phyloP scores from a whole-genome alignment of 2,329 filamentous ascomycete species.

The Diplodia mutila region DNA sequence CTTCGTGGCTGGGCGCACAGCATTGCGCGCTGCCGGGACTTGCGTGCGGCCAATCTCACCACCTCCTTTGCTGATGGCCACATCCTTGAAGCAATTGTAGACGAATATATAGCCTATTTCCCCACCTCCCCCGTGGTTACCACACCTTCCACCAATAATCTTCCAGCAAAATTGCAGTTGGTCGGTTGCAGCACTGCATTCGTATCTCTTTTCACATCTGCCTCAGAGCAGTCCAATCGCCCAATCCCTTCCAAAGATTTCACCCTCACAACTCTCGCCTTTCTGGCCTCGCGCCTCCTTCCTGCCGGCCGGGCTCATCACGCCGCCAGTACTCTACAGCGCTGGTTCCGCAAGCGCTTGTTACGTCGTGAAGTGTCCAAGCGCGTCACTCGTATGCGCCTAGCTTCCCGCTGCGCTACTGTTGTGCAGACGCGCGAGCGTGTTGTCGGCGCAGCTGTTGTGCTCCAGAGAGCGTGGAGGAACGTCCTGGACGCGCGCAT shows the following conservation, averaged over 20 bases:
- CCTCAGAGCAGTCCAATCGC: conserved; percentile 32
- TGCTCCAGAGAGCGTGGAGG: conserved; percentile 52
- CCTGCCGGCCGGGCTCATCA: conserved; percentile 53
- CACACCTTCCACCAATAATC: conserved; percentile 22
- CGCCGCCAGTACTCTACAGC: conserved; percentile 59
- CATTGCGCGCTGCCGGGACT: conserved; percentile 52
- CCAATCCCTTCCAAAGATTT: conserved; percentile 59
- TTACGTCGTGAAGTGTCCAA: conserved; percentile 36
- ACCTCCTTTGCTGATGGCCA: conserved; percentile 61
- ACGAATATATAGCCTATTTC: conserved; percentile 58
- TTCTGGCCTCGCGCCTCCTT: conserved; percentile 63
- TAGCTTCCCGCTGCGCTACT: conserved; percentile 52
- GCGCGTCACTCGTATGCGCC: conserved; percentile 44
- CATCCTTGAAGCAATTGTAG: conserved; percentile 60
- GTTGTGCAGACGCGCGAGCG: conserved; percentile 51
- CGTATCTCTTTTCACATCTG: conserved; percentile 47
- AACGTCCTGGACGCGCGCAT: conserved; percentile 42
- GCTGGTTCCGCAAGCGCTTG: conserved; percentile 51
- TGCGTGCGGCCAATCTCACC: conserved; percentile 58
- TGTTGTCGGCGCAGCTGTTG: conserved; percentile 47
- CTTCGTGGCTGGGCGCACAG: conserved; percentile 61
- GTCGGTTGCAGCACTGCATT: conserved; percentile 51
- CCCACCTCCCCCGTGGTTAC: conserved; percentile 27
- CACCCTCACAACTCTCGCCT: conserved; percentile 60
- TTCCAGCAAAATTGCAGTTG: conserved; percentile 44